These are phyloP conservation scores for Xylariales sp. DNA, from an alignment of 2,329 filamentous ascomycete genomes.

Conservation along the genomic window DNA sequence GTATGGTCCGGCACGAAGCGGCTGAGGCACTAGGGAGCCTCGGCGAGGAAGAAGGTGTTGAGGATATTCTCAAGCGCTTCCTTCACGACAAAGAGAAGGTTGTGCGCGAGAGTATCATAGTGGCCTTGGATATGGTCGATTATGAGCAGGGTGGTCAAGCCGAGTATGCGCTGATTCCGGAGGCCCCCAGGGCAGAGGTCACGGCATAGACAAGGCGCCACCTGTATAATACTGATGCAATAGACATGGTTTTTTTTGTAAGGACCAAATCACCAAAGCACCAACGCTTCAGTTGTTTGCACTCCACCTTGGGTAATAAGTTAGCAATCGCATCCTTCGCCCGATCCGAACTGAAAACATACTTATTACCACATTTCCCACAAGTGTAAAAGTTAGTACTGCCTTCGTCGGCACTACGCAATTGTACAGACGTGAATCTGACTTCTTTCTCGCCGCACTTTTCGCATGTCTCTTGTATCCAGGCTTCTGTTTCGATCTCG, in stretches of 20 bases:
- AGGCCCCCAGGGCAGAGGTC: slow-evolving; percentile 41
- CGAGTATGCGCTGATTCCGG: slow-evolving; percentile 89
- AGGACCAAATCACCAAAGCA: background rate
- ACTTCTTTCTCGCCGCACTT: slow-evolving; percentile 80
- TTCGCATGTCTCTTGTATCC: slow-evolving; percentile 55
- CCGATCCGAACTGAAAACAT: too few species aligned
- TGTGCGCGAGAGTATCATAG: slow-evolving; percentile 89
- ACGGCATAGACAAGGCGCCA: slow-evolving; percentile 23
- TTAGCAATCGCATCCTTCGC: slow-evolving; percentile 5
- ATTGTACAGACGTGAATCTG: slow-evolving; percentile 77
- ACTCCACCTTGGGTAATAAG: slow-evolving; percentile 30
- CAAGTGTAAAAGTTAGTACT: slow-evolving; percentile 88
- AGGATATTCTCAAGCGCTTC: slow-evolving; percentile 77
- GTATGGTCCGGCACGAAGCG: slow-evolving; percentile 97
- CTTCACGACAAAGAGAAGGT: slow-evolving; percentile 88
- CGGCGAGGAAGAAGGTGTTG: slow-evolving; percentile 89
- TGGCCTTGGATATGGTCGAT: slow-evolving; percentile 96
- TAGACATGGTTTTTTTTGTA: background rate
- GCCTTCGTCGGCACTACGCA: slow-evolving; percentile 91
- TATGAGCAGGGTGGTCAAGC: slow-evolving; percentile 84
- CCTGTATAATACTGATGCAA: slow-evolving; percentile 17
- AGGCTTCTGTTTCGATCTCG: slow-evolving; percentile 70
- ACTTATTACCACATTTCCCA: slow-evolving; percentile 83
- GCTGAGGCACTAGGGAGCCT: slow-evolving; percentile 93
- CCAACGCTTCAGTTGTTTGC: slow-evolving; percentile 41